phyloP scores from a whole-genome alignment of 2,329 filamentous ascomycete species.

The Talaromyces pinophilus region DNA sequence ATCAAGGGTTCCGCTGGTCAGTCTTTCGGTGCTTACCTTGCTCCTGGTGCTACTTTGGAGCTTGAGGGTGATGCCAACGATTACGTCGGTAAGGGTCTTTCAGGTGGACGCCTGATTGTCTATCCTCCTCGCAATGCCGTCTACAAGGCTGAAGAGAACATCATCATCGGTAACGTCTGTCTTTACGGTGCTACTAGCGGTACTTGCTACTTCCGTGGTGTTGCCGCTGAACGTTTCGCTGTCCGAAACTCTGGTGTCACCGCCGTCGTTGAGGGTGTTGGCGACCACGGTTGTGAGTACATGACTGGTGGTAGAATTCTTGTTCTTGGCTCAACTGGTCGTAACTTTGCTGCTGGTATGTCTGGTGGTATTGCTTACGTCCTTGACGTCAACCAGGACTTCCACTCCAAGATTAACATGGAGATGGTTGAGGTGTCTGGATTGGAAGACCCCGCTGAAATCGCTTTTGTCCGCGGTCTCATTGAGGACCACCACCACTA shows the following conservation, averaged over 20 bases:
- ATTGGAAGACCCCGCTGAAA: constrained; percentile 81
- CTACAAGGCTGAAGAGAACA: constrained; percentile 95
- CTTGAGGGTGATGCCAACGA: constrained; percentile 96
- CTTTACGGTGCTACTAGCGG: constrained; percentile 90
- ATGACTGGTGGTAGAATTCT: constrained; percentile 95
- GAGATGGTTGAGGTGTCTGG: constrained; percentile 94
- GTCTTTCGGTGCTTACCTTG: constrained; percentile 92
- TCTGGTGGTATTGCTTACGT: constrained; percentile 96
- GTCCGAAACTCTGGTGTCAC: constrained; percentile 95
- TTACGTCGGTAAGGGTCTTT: constrained; percentile 94
- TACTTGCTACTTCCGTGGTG: constrained; percentile 94
- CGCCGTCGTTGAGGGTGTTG: constrained; percentile 93
- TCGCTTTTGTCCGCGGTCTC: constrained; percentile 84
- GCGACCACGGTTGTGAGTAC: constrained; percentile 97
- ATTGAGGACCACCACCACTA: constrained; percentile 98
- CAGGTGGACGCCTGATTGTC: constrained; percentile 87
- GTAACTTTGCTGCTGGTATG: constrained; percentile 98
- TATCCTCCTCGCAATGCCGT: constrained; percentile 88
- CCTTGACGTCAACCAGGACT: constrained; percentile 85
- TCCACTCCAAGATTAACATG: constrained; percentile 88
- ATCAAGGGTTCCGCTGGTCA: constrained; percentile 96
- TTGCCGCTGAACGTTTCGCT: constrained; percentile 93
- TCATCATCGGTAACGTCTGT: constrained; percentile 91
- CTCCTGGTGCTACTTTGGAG: constrained; percentile 89
- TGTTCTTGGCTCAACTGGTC: constrained; percentile 82